Base-by-base conservation (phyloP, 768 basidiomycete species). In the Hebeloma cylindrosporum region DNA sequence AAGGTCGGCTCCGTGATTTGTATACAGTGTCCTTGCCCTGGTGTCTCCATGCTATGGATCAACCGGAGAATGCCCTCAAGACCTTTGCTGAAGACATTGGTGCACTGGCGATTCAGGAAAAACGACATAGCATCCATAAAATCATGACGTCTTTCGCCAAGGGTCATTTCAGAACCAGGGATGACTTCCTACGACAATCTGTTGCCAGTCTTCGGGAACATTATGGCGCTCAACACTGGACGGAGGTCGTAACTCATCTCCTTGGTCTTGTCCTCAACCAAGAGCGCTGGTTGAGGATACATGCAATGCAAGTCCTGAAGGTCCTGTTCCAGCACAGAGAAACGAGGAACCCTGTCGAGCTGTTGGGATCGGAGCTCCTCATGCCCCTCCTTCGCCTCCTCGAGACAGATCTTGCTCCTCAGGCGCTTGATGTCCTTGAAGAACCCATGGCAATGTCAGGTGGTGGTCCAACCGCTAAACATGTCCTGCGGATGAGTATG, bases 401-500 rank as follows among this genome's bases (percentile, higher is more conserved):
- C n/a, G 85, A 88, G 54, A 90, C 89, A 2, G 88, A 93, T 51
- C 76, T 93, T 25, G 85, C 93, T 7, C 66, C 83, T 6, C 81
- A 88, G 50, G 93, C 93, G 1, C 74, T 97, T 35, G 93, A 94
- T 36, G 91, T 97, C n/a, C 75, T 97, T 5, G 93, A 96, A 56
- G 88, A 93, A 55, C 93, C 93, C 0, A 81, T 89, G 64, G 79
- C 76, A 14, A 85, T 93, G 67, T 80, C 81, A 1, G 80, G 83
- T 31, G 83, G 85, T 16, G 85, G 88, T 17, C 82, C 80, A 35
- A 76, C 84, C 0, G 88, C 90, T 1, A 86, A 86, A 47, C 86
- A 91, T 53, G 88, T 93, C n/a, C 72, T 94, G 17, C 80, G 90
- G 5, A 92, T 94, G 89, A 93, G 92, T 63, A 84, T 93, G 80